Conservation (phyloP, 2,329 filamentous ascomycete genomes). For the Exserohilum rostratum region DNA sequence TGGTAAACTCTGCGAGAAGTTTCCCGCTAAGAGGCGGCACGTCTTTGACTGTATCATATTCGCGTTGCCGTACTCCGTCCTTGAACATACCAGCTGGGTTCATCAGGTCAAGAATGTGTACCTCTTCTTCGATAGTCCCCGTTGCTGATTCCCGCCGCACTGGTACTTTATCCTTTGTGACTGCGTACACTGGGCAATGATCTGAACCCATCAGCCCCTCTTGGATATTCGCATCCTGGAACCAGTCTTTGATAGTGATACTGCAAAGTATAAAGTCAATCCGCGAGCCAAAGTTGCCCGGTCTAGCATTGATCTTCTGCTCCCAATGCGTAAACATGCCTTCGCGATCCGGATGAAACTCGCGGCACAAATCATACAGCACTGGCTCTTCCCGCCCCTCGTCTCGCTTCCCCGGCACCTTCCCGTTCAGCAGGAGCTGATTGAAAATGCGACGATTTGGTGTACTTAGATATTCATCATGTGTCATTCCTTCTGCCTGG, state of each 20-base stretch:
- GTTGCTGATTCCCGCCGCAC: slow-evolving; percentile 27
- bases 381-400: slow-evolving; percentile 72
- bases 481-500: slow-evolving; percentile 69
- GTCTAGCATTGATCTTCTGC: slow-evolving; percentile 91
- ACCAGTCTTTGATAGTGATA: slow-evolving; percentile 78
- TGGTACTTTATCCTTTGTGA: slow-evolving; percentile 68
- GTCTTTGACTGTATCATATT: slow-evolving; percentile 68
- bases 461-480: slow-evolving; percentile 73
- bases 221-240: slow-evolving; percentile 82
- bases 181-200: slow-evolving; percentile 90
- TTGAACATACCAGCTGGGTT: slow-evolving; percentile 77
- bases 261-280: slow-evolving; percentile 95
- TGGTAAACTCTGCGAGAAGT: slow-evolving; percentile 85
- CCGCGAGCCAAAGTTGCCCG: slow-evolving; percentile 87
- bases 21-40: slow-evolving; percentile 78
- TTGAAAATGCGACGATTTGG: slow-evolving; percentile 82
- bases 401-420: slow-evolving; percentile 70
- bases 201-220: slow-evolving; percentile 93
- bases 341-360: slow-evolving; percentile 76
- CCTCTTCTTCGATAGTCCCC: slow-evolving; percentile 51
- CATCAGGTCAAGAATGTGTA: slow-evolving; percentile 73
- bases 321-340: slow-evolving; percentile 99
- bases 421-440: slow-evolving; percentile 77
- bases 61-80: slow-evolving; percentile 67
- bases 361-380: slow-evolving; percentile 82